Evolutionary conservation across 768 basidiomycete species (phyloP).

Genomic region (Mycena haematopus): DNA sequence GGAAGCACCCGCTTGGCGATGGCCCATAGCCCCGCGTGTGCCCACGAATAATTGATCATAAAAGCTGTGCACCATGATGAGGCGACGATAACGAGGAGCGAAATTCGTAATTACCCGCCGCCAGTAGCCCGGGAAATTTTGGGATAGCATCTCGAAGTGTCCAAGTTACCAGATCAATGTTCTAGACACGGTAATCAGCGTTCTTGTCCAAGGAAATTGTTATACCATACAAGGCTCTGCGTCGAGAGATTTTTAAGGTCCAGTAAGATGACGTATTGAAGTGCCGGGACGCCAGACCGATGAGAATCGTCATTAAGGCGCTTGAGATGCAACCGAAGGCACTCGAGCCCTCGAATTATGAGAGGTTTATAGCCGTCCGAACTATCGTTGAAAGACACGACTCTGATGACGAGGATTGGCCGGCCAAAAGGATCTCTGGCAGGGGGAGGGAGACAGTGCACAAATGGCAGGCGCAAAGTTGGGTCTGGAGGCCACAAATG

Average conservation of each 20-base stretch:
- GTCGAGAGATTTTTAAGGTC: slow-evolving; percentile 65
- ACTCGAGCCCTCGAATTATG: slow-evolving; percentile 60
- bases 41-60: slow-evolving; percentile 77
- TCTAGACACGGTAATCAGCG: slow-evolving; percentile 43
- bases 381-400: slow-evolving; percentile 47
- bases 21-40: slow-evolving; percentile 71
- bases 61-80: slow-evolving; percentile 52
- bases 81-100: slow-evolving; percentile 16
- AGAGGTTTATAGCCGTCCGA: slow-evolving; percentile 47
- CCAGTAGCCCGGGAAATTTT: slow-evolving; percentile 78
- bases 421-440: slow-evolving; percentile 67
- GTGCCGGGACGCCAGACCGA: slow-evolving; percentile 41
- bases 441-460: slow-evolving; percentile 61
- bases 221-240: slow-evolving; percentile 55
- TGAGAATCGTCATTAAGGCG: slow-evolving; percentile 45
- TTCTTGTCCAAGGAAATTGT: slow-evolving; percentile 5
- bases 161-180: slow-evolving; percentile 69
- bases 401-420: slow-evolving; percentile 65
- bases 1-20: slow-evolving; percentile 73
- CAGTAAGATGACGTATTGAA: slow-evolving; percentile 74
- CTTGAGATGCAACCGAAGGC: slow-evolving; percentile 62
- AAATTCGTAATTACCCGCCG: slow-evolving; percentile 56
- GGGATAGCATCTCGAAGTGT: slow-evolving; percentile 69
- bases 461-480: slow-evolving; percentile 39
- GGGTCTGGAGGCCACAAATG: slow-evolving; percentile 46